Conservation (phyloP, 371 early-diverging fungal genomes). For the Mortierella sp. region DNA sequence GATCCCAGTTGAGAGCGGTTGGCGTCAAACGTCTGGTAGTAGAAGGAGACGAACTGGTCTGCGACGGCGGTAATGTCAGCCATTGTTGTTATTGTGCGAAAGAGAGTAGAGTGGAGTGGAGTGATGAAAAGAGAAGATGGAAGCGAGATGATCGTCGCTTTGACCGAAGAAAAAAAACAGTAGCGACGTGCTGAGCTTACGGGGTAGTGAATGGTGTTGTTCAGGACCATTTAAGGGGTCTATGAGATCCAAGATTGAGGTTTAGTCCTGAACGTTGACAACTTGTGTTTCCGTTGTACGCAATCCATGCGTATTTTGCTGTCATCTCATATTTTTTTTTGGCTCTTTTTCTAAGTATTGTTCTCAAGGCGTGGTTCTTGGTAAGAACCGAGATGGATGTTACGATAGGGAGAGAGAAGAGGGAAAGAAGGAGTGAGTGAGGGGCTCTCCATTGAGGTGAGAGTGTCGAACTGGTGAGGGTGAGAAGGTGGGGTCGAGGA, state of each 20-base stretch:
- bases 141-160: background rate
- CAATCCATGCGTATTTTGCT: background rate
- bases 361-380: background rate
- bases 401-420: background rate
- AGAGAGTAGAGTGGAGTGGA: background rate
- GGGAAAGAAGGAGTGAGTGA: background rate
- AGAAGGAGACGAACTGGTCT: slow-evolving; percentile 82
- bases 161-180: background rate
- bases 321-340: background rate
- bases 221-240: background rate
- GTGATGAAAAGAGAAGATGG: background rate
- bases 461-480: background rate
- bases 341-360: background rate
- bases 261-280: too few relatives aligned
- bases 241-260: background rate
- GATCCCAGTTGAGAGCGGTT: slow-evolving; percentile 78
- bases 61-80: slow-evolving; percentile 66
- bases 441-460: background rate
- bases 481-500: background rate
- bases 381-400: background rate
- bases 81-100: slow-evolving; percentile 25
- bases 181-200: background rate
- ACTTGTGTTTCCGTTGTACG: background rate
- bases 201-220: background rate
- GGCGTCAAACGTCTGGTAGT: slow-evolving; percentile 88